Percentiles rank a stretch among this genome's conserved stretches.
These are phyloP conservation scores for Ophiosphaerella herpotricha DNA, from an alignment of 2,329 filamentous ascomycete genomes.

Conservation along the genomic window DNA sequence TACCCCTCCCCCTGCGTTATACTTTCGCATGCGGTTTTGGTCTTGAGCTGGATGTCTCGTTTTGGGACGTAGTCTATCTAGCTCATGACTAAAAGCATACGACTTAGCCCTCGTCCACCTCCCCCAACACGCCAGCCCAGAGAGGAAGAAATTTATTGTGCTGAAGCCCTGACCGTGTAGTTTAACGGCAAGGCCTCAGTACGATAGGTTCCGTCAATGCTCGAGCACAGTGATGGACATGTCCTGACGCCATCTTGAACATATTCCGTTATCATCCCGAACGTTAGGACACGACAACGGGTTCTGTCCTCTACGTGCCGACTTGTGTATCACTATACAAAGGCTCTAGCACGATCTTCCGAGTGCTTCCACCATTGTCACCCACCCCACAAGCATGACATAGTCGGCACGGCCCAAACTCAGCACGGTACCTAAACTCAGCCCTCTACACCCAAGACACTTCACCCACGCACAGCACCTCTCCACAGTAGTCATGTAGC, in stretches of 20 bases:
- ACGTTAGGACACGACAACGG: too few relatives aligned
- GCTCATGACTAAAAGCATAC: conserved; percentile 20
- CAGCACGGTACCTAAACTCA: conserved; percentile 7
- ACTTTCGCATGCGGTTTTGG: conserved; percentile 15
- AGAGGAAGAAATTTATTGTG: neutral
- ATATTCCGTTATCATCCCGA: too few relatives aligned
- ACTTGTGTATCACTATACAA: too few relatives aligned
- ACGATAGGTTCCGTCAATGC: too few relatives aligned
- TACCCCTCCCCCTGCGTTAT: conserved; percentile 4
- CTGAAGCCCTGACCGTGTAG: neutral
- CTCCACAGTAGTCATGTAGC: conserved; percentile 40
- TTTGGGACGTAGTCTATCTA: conserved; percentile 10
- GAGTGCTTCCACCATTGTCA: conserved; percentile 1
- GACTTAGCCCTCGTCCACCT: conserved; percentile 1
- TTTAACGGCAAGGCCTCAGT: too few relatives aligned
- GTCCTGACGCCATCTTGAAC: too few relatives aligned
- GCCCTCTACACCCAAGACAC: conserved; percentile 8
- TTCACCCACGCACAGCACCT: conserved; percentile 28
- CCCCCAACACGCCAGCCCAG: neutral
- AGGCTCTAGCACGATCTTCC: neutral
- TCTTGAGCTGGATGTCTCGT: conserved; percentile 18
- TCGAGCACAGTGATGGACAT: too few relatives aligned
- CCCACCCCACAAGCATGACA: conserved; percentile 3
- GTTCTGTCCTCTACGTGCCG: too few relatives aligned
- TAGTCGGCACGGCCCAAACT: conserved; percentile 5